These are phyloP conservation scores for Clarireedia monteithiana DNA, from an alignment of 2,329 filamentous ascomycete species.

Conservation along the genomic window DNA sequence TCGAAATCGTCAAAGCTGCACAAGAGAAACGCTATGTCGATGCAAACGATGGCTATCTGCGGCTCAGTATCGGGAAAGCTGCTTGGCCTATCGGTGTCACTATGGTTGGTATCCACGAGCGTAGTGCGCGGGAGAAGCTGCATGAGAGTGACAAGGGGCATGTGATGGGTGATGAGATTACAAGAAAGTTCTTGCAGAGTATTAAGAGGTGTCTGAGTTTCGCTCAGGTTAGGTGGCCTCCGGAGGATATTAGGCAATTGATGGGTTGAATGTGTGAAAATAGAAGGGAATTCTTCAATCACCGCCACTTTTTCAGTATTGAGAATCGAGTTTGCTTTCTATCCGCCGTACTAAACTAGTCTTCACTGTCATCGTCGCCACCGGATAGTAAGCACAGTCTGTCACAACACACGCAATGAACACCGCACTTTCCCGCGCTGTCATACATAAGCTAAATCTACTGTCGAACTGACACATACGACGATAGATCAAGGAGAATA, in stretches of 20 bases:
- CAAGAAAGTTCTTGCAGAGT: conserved; percentile 91
- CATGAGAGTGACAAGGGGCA: conserved; percentile 84
- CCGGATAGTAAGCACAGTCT: too few species aligned
- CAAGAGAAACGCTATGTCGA: conserved; percentile 91
- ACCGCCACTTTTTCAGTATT: too few species aligned
- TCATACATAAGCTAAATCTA: too few species aligned
- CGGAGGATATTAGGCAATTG: conserved; percentile 82
- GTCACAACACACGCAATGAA: too few species aligned
- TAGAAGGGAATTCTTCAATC: too few species aligned
- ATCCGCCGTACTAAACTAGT: too few species aligned
- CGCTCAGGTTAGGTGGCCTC: conserved; percentile 93
- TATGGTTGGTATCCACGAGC: conserved; percentile 99
- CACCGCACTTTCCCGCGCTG: too few species aligned
- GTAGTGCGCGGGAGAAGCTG: conserved; percentile 89
- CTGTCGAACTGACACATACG: too few species aligned
- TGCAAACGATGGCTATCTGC: conserved; percentile 90
- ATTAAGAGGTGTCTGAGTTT: conserved; percentile 97
- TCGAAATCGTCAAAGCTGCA: conserved; percentile 86
- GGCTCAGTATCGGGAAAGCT: conserved; percentile 89
- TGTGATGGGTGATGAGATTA: conserved; percentile 95
- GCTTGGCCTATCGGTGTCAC: conserved; percentile 99
- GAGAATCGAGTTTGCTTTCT: too few species aligned
- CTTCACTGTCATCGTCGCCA: too few species aligned
- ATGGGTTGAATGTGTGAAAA: conserved; percentile 55
- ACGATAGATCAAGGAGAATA: too few species aligned